Evolutionary conservation across 768 basidiomycete species (phyloP).

Genomic region (Xerocomellus amylosporus): DNA sequence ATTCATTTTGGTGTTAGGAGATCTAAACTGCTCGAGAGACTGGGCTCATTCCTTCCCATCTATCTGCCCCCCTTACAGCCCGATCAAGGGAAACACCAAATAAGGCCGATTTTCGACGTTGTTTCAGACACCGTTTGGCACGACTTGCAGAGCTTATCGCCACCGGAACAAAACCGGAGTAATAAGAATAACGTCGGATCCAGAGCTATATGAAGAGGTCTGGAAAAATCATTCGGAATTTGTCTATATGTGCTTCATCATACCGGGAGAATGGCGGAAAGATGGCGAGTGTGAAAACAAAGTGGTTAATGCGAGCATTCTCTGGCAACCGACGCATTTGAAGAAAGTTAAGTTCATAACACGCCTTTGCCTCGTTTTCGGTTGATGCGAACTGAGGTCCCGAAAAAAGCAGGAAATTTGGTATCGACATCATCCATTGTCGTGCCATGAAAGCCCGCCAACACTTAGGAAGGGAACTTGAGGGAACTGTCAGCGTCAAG

Average conservation of each 20-base stretch:
- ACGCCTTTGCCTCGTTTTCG: slow-evolving; percentile 25
- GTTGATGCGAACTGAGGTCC: slow-evolving; percentile 17
- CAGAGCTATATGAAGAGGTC: neutral
- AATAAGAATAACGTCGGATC: slow-evolving; percentile 1
- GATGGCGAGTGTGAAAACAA: neutral
- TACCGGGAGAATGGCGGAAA: slow-evolving; percentile 1
- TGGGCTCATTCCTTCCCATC: neutral
- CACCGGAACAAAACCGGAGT: slow-evolving; percentile 14
- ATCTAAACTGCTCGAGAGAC: neutral
- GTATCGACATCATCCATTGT: neutral
- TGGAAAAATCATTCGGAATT: neutral
- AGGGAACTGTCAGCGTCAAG: neutral
- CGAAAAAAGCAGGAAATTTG: neutral
- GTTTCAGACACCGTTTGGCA: slow-evolving; percentile 3
- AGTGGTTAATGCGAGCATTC: slow-evolving; percentile 6
- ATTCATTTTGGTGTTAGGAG: neutral
- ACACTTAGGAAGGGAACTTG: neutral
- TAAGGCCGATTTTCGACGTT: slow-evolving; percentile 1
- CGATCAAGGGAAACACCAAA: neutral
- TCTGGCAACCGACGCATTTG: neutral
- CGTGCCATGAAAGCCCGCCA: neutral
- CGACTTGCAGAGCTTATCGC: slow-evolving; percentile 15
- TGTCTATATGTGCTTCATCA: neutral
- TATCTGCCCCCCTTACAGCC: neutral
- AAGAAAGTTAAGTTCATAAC: slow-evolving; percentile 22